A percentile compares a stretch with the other conserved stretches of the same genome.
These are phyloP conservation scores for Neurospora intermedia DNA, from an alignment of 495 filamentous ascomycete genomes.

Conservation along the genomic window DNA sequence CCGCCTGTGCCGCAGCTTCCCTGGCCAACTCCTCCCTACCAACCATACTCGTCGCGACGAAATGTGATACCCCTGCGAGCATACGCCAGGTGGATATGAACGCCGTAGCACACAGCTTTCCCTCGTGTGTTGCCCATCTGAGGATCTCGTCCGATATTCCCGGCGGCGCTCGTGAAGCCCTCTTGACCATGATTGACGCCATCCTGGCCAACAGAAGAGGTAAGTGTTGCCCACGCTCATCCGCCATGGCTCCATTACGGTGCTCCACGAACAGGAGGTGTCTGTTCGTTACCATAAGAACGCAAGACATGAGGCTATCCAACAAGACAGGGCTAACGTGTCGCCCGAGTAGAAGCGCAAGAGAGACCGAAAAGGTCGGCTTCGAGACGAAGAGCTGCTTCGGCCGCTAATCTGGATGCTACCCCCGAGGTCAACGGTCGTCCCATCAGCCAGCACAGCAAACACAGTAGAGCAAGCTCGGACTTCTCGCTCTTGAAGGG, in stretches of 20 bases:
- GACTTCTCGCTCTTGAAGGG: conserved; percentile 46
- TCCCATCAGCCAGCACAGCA: conserved; percentile 41
- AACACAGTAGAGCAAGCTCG: conserved; percentile 54
- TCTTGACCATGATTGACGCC: conserved; percentile 62
- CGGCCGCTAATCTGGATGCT: conserved; percentile 41
- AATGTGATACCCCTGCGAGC: conserved; percentile 62
- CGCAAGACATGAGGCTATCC: neutral
- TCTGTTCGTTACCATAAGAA: neutral
- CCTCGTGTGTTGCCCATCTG: conserved; percentile 56
- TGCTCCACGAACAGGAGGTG: neutral
- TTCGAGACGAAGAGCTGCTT: conserved; percentile 35
- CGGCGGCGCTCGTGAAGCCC: conserved; percentile 65
- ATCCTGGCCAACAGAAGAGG: conserved; percentile 54
- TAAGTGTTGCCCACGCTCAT: conserved; percentile 33
- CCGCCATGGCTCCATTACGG: neutral
- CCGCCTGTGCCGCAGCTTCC: conserved; percentile 44
- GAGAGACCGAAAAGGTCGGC: conserved; percentile 18
- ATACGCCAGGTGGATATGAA: conserved; percentile 49
- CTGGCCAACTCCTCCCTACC: conserved; percentile 58
- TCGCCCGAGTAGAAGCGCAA: conserved; percentile 2
- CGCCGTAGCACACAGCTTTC: conserved; percentile 47
- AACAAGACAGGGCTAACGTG: conserved; percentile 10
- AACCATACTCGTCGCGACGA: conserved; percentile 68
- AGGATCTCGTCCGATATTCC: conserved; percentile 60
- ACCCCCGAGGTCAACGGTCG: conserved; percentile 33